Percentiles rank a stretch among this genome's conserved stretches.
Conservation (phyloP, 495 filamentous ascomycete genomes). For the Penicillium lividum region DNA sequence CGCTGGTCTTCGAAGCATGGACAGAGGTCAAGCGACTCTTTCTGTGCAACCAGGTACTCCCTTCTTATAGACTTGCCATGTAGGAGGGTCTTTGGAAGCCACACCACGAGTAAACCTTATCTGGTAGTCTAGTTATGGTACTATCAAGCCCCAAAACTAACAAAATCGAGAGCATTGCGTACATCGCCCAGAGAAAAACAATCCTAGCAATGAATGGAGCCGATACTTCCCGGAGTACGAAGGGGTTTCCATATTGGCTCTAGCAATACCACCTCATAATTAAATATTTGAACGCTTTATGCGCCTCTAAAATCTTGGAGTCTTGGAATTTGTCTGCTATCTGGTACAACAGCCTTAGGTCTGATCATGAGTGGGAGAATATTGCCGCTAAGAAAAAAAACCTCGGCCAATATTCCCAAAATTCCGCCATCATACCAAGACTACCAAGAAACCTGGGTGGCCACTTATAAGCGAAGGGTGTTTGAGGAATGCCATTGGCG, state of each 20-base stretch:
- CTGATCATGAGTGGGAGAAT: not conserved
- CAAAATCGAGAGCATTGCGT: not conserved
- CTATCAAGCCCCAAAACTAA: not conserved
- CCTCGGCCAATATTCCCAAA: not conserved
- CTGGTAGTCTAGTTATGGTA: not conserved
- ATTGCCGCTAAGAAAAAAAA: not conserved
- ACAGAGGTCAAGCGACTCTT: not conserved
- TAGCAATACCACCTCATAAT: constrained; percentile 5
- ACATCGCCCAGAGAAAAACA: not conserved
- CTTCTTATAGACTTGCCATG: not conserved
- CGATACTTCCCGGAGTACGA: not conserved
- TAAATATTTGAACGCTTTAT: not conserved
- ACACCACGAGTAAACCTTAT: not conserved
- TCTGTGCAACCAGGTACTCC: not conserved
- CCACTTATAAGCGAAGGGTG: not conserved
- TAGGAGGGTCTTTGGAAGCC: not conserved
- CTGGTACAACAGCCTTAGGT: not conserved
- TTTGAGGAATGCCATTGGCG: not conserved
- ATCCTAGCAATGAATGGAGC: not conserved
- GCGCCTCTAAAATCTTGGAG: not conserved
- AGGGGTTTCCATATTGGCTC: not conserved
- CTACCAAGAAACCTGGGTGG: not conserved
- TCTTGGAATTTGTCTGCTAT: not conserved
- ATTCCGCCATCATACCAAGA: not conserved
- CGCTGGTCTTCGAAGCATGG: no score